Conservation (phyloP, 1,284 basidiomycete species). For the Ceratobasidium sp. region DNA sequence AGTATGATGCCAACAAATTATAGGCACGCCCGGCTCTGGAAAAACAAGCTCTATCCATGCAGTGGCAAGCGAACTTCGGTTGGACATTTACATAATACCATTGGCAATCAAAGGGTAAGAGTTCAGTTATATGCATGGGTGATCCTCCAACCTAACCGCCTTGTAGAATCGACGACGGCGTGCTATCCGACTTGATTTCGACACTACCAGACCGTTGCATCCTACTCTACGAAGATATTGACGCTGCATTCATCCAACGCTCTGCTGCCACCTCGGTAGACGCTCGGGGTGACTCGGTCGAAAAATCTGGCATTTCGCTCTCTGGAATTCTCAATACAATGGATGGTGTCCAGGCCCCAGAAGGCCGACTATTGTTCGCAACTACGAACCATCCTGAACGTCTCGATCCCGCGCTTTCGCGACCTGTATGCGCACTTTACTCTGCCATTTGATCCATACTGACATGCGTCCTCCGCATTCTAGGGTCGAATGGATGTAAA, state of each 20-base stretch:
- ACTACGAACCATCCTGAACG: conserved; percentile 63
- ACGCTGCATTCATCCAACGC: conserved; percentile 60
- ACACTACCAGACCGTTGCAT: conserved; percentile 59
- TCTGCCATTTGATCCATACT: background rate
- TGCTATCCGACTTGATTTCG: conserved; percentile 55
- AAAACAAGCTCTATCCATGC: conserved; percentile 62
- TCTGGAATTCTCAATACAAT: conserved; percentile 62
- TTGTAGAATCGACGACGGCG: conserved; percentile 57
- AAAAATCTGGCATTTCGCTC: conserved; percentile 49
- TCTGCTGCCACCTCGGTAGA: conserved; percentile 31
- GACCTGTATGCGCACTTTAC: conserved; percentile 46
- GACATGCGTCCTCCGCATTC: too few species aligned
- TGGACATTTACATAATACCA: conserved; percentile 65
- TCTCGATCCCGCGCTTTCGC: conserved; percentile 58
- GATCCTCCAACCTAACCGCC: background rate
- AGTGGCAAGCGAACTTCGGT: conserved; percentile 58
- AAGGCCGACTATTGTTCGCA: conserved; percentile 62
- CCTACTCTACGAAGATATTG: conserved; percentile 62
- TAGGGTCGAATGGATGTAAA: conserved; percentile 60
- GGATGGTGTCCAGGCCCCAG: conserved; percentile 58
- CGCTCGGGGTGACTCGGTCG: conserved; percentile 38
- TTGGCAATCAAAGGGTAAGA: conserved; percentile 57
- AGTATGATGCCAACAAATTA: conserved; percentile 16
- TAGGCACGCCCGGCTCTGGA: conserved; percentile 47
- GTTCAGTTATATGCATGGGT: conserved; percentile 42